Conservation (phyloP, 2,329 filamentous ascomycete genomes). For the Claviceps quebecensis region DNA sequence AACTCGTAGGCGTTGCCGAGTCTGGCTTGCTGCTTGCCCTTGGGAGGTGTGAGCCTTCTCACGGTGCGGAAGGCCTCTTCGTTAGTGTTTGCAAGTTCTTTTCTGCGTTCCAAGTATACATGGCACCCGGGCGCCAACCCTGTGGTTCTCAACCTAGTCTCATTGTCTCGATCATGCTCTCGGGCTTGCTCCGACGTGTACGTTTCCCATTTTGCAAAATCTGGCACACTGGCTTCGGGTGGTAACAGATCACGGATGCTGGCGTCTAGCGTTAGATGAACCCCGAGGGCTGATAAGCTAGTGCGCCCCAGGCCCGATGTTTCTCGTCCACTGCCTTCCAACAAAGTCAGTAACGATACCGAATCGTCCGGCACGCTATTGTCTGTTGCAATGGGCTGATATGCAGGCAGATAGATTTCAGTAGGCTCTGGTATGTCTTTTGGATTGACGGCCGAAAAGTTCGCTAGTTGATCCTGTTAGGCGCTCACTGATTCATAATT, state of each 20-base stretch:
- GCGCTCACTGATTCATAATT: not conserved
- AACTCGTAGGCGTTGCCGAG: constrained; percentile 53
- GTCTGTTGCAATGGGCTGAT: constrained; percentile 23
- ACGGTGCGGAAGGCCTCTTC: constrained; percentile 47
- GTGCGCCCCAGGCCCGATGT: constrained; percentile 20
- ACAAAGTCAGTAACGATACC: constrained; percentile 27
- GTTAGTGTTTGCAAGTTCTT: constrained; percentile 42
- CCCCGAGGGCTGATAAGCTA: constrained; percentile 43
- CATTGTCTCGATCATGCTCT: constrained; percentile 33
- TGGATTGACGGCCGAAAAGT: constrained; percentile 23
- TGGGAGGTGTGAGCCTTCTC: constrained; percentile 39
- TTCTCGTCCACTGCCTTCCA: constrained; percentile 41
- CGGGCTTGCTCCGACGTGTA: constrained; percentile 35
- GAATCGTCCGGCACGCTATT: constrained; percentile 20
- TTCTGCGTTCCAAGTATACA: constrained; percentile 43
- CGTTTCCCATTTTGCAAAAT: constrained; percentile 37
- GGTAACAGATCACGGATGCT: constrained; percentile 37
- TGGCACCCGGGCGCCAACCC: constrained; percentile 41
- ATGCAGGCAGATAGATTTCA: constrained; percentile 36
- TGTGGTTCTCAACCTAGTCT: constrained; percentile 35
- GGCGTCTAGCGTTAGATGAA: constrained; percentile 39
- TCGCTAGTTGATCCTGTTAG: constrained; percentile 13
- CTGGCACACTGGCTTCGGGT: constrained; percentile 36
- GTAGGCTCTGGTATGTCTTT: constrained; percentile 44
- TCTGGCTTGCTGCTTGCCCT: constrained; percentile 38